Base-by-base conservation (phyloP, 768 basidiomycete species). In the Auricularia heimuer region DNA sequence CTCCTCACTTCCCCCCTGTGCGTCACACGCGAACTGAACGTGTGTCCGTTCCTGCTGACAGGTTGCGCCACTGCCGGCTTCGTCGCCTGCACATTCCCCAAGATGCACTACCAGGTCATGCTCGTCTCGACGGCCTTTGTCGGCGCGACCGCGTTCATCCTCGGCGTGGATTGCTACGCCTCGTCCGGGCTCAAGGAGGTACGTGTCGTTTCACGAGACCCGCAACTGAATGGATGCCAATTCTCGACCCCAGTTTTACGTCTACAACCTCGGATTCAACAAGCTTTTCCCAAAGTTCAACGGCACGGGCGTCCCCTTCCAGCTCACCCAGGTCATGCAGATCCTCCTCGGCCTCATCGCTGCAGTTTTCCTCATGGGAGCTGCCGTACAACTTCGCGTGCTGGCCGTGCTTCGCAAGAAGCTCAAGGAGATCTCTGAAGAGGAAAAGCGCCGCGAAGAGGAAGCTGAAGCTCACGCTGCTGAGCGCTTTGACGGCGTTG, bases 121-220 rank as follows among this genome's bases (percentile, higher is more conserved):
- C 85, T 98, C 70, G 77, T 90, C 63, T 88, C 91, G 65, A 96
- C 94, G 47, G 89, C 94, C 56, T 83, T 92, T 70, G 92, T 97
- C 68, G 95, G 95, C 6, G 87, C 94, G 33, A 89, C 89, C 21
- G 88, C 93, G 0, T 89, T 97, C 74, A 92, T 94, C 65, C 80
- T 98, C 14, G 96, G 96, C 21, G 85, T 97, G 45, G 95, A 98
- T 75, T 97, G 95, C 74, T 97, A 86, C 74, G 90, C 93, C 2
- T 89, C 91, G 18, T 92, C 90, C 4, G 91, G 90, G 24, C 81
- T 98, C 63, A 98, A 98, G 78, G 94, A 97, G 85, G 93, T 90
- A 69, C 69, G 76, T 76, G 67, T 61, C 37, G 14, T 7, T 45
- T 37, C 45, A 39, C 37, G 6, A 37, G 45, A 63, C 61, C 21